A percentile compares a stretch with the other conserved stretches of the same genome.
Evolutionary conservation across 2,329 filamentous ascomycete species (phyloP).

Genomic region (Cytospora paraplurivora): DNA sequence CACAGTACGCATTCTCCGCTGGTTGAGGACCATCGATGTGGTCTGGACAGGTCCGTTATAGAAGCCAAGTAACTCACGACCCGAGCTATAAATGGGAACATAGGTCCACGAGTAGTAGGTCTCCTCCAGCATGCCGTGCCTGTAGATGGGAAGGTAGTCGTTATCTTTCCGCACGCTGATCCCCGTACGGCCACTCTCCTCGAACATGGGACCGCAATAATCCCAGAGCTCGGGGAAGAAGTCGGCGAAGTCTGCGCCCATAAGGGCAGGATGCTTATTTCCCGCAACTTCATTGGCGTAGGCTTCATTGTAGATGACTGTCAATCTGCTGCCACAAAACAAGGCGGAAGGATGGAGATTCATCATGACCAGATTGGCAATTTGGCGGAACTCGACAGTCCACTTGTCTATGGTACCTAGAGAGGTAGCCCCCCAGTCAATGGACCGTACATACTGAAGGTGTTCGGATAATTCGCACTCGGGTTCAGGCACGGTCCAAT

Average conservation of each 20-base stretch:
- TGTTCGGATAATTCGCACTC: constrained; percentile 38
- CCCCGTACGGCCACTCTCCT: constrained; percentile 42
- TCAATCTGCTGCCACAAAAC: constrained; percentile 64
- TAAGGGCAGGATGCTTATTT: constrained; percentile 62
- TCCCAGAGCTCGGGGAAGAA: constrained; percentile 57
- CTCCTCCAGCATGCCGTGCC: constrained; percentile 43
- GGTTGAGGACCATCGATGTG: constrained; percentile 39
- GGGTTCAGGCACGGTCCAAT: constrained; percentile 40
- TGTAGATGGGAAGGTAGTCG: constrained; percentile 38
- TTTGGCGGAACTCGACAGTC: constrained; percentile 48
- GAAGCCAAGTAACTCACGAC: constrained; percentile 41
- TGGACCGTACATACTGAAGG: constrained; percentile 36
- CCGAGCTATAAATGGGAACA: constrained; percentile 42
- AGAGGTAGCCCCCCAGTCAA: constrained; percentile 48
- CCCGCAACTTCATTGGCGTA: constrained; percentile 59
- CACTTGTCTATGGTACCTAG: constrained; percentile 48
- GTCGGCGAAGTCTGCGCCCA: constrained; percentile 59
- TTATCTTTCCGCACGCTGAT: constrained; percentile 39
- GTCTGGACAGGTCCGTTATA: constrained; percentile 45
- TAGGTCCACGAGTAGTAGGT: constrained; percentile 44
- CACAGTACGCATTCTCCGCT: constrained; percentile 40
- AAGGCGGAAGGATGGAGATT: constrained; percentile 51
- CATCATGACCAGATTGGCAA: constrained; percentile 41
- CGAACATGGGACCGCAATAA: constrained; percentile 37
- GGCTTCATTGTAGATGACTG: constrained; percentile 66